A percentile compares a stretch with the other conserved stretches of the same genome.
Conservation (phyloP, 1,139 yeast genomes). For the Suhomyces wounanorum region DNA sequence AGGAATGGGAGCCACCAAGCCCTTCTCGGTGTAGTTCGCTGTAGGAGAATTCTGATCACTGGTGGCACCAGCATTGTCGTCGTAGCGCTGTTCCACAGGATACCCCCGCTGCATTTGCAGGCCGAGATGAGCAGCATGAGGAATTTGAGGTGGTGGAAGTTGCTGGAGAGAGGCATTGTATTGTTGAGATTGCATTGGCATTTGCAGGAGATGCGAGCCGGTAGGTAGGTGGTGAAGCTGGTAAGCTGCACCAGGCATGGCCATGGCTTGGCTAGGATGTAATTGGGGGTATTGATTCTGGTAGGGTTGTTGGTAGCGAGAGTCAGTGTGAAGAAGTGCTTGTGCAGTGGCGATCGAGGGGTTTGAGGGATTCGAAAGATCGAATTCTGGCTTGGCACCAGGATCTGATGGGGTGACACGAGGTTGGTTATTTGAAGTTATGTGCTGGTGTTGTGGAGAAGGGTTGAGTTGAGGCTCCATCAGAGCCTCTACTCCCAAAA, state of each 20-base stretch:
- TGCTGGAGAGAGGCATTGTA: constrained; percentile 6
- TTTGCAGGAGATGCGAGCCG: constrained; percentile 13
- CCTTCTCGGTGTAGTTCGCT: constrained; percentile 21
- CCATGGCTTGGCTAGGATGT: constrained; percentile 14
- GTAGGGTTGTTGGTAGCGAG: constrained; percentile 14
- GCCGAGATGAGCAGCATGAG: constrained; percentile 5
- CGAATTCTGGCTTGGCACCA: constrained; percentile 14
- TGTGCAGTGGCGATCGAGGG: constrained; percentile 25
- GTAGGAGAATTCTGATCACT: constrained; percentile 11
- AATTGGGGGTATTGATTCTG: constrained; percentile 17
- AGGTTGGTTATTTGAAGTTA: constrained; percentile 8
- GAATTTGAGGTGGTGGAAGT: constrained; percentile 9
- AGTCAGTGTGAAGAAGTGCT: constrained; percentile 17
- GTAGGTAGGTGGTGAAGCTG: constrained; percentile 13
- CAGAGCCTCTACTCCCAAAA: constrained; percentile 32
- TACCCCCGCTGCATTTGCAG: constrained; percentile 6
- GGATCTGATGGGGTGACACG: constrained; percentile 6
- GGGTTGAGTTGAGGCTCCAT: constrained; percentile 26
- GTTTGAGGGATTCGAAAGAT: constrained; percentile 22
- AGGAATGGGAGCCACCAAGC: constrained; percentile 45
- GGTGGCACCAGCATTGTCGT: constrained; percentile 1
- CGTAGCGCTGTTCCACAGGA: constrained; percentile 8
- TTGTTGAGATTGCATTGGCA: constrained; percentile 12
- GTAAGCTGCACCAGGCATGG: constrained; percentile 14
- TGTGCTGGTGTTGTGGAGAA: constrained; percentile 14